These are phyloP conservation scores for Theileria orientalis DNA, from an alignment of 169 alveolate species.

Conservation along the genomic window DNA sequence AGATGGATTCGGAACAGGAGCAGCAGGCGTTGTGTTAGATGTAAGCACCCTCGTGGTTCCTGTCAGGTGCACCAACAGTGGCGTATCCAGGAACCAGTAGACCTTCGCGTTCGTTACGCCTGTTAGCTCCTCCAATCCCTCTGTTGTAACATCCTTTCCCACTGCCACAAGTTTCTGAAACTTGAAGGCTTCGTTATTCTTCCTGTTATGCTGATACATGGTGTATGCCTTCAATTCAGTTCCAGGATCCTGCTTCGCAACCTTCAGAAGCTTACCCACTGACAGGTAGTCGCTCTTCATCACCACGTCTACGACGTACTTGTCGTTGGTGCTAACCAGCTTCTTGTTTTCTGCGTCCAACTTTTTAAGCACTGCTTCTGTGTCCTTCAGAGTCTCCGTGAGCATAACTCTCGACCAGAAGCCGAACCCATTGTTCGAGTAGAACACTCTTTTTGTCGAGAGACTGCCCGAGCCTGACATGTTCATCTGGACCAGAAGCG, in stretches of 20 bases:
- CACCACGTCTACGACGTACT: constrained; percentile 1
- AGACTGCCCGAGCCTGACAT: background rate
- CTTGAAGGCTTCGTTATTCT: background rate
- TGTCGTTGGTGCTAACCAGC: background rate
- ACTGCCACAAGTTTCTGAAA: background rate
- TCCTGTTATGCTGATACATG: background rate
- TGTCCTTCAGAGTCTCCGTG: background rate
- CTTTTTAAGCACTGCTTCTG: background rate
- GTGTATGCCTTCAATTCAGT: background rate
- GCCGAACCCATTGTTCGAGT: constrained; percentile 9
- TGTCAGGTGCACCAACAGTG: background rate
- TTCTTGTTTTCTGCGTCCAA: background rate
- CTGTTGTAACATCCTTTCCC: constrained; percentile 5
- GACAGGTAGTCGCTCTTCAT: constrained; percentile 3
- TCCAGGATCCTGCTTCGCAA: background rate
- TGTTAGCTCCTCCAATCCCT: background rate
- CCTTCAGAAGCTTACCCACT: constrained; percentile 4
- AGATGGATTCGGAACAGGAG: background rate
- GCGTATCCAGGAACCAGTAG: background rate
- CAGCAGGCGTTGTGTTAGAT: too few relatives aligned
- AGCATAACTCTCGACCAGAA: constrained; percentile 1
- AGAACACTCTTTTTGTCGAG: background rate
- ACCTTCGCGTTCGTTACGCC: background rate
- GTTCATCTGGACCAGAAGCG: constrained; percentile 9
- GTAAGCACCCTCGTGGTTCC: background rate